A percentile compares a stretch with the other conserved stretches of the same genome.
phyloP scores from a whole-genome alignment of 2,329 filamentous ascomycete species.

The Ophiocordyceps sinensis region DNA sequence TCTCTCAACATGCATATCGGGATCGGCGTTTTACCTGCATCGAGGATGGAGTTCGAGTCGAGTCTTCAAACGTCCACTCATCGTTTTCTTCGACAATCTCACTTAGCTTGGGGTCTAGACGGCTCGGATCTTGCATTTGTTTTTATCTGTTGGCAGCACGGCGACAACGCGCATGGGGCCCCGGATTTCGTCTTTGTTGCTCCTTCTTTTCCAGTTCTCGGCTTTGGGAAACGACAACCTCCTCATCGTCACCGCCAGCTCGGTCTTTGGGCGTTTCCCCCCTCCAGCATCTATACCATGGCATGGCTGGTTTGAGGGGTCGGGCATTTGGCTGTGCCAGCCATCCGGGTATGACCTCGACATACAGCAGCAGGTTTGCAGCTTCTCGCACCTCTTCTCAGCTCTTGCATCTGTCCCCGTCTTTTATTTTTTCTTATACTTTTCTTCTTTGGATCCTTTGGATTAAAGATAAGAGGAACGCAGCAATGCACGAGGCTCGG shows the following conservation, averaged over 20 bases:
- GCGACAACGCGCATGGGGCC: constrained; percentile 21
- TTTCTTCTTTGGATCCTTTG: constrained; percentile 10
- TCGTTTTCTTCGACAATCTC: neutral
- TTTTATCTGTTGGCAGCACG: constrained; percentile 28
- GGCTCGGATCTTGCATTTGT: constrained; percentile 8
- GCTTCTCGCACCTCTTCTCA: constrained; percentile 10
- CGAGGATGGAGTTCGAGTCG: constrained; percentile 23
- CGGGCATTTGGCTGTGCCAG: constrained; percentile 38
- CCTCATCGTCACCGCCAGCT: constrained; percentile 22
- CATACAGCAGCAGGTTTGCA: constrained; percentile 32
- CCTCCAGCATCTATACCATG: constrained; percentile 20
- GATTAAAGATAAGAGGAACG: constrained; percentile 41
- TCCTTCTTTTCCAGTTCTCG: constrained; percentile 15
- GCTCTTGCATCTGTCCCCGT: constrained; percentile 11
- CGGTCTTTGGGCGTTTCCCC: constrained; percentile 15
- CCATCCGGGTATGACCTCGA: constrained; percentile 30
- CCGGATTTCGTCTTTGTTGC: constrained; percentile 14
- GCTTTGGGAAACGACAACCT: constrained; percentile 9
- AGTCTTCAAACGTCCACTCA: constrained; percentile 22
- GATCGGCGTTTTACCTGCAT: constrained; percentile 27
- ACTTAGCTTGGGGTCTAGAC: neutral
- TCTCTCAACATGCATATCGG: constrained; percentile 14
- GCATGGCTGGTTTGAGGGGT: constrained; percentile 39
- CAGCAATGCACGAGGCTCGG: constrained; percentile 48
- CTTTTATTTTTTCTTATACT: constrained; percentile 15